Evolutionary conservation across 257 asterid species (phyloP).

Genomic region (Fraxinus cuspidata): DNA sequence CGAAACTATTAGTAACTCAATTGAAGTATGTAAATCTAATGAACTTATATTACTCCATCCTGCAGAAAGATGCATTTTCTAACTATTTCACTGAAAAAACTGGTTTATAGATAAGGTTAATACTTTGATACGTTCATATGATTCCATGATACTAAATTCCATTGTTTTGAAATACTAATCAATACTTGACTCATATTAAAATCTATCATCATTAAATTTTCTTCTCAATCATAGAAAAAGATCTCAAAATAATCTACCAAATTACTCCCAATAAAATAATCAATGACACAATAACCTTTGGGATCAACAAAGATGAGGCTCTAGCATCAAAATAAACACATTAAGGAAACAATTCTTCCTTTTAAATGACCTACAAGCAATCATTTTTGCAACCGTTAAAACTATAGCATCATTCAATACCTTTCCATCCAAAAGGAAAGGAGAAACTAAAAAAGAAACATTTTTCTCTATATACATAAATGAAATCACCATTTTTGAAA

Average conservation of each 20-base stretch:
- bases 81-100: not conserved
- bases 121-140: not conserved
- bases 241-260: not conserved
- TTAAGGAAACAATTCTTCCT: not conserved
- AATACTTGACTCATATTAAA: not conserved
- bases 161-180: not conserved
- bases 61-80: not conserved
- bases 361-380: not conserved
- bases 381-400: not conserved
- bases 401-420: not conserved
- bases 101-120: not conserved
- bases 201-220: not conserved
- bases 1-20: no score
- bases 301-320: not conserved
- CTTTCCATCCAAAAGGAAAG: no score
- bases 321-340: not conserved
- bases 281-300: not conserved
- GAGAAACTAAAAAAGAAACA: no score
- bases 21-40: no score
- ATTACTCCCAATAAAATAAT: not conserved
- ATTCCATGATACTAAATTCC: no score
- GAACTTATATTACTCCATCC: not conserved
- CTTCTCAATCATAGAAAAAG: not conserved
- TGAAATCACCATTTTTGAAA: no score
- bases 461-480: no score